These are phyloP conservation scores for Monilinia fructicola DNA, from an alignment of 2,329 filamentous ascomycete genomes.

Conservation along the genomic window DNA sequence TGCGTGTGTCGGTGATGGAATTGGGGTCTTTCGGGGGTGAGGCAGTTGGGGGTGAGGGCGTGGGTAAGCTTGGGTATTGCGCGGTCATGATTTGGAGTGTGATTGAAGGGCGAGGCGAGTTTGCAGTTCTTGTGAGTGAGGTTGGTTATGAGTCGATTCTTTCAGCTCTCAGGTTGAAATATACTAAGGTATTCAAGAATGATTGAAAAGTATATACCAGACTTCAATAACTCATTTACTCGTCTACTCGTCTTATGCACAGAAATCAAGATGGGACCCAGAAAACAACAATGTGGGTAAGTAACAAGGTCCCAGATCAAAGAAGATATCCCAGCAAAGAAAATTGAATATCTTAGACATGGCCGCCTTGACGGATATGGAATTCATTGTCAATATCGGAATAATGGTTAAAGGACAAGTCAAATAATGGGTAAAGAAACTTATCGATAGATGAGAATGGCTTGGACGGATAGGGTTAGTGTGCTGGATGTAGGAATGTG, in stretches of 20 bases:
- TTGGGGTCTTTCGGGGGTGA: background rate
- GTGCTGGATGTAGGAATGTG: slow-evolving; percentile 4
- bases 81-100: background rate
- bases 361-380: no score
- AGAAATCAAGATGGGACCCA: no score
- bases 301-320: no score
- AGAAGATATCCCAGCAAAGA: no score
- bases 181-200: background rate
- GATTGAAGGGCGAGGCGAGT: background rate
- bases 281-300: no score
- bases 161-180: no score
- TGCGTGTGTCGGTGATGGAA: slow-evolving; percentile 3
- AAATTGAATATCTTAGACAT: no score
- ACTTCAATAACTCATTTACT: no score
- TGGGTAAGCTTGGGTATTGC: background rate
- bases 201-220: background rate
- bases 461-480: slow-evolving; percentile 4
- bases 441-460: background rate
- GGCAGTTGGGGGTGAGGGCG: background rate
- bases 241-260: no score
- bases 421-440: background rate
- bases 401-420: background rate
- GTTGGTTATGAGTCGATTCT: no score
- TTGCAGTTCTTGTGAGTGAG: background rate
- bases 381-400: no score